Conservation (phyloP, 169 alveolate genomes). For the Cryptosporidium meleagridis region DNA sequence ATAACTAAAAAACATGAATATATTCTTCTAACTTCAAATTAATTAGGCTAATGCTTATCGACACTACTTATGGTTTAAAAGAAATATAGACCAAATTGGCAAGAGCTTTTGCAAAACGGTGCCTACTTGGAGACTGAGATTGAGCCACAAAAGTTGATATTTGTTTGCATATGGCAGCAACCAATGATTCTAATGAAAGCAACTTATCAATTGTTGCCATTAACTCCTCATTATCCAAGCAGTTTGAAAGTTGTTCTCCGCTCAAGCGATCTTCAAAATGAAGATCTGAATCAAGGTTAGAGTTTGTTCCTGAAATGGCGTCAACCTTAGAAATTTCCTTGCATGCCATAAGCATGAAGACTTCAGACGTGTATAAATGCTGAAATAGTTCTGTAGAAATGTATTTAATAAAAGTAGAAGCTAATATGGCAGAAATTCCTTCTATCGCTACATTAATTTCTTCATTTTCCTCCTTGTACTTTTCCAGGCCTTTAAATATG, state of each 20-base stretch:
- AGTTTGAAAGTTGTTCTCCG: not conserved
- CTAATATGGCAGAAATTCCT: constrained; percentile 61
- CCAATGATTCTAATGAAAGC: constrained; percentile 47
- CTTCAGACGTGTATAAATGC: constrained; percentile 60
- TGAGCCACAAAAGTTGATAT: constrained; percentile 75
- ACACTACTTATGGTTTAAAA: constrained; percentile 18
- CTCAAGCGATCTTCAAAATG: not conserved
- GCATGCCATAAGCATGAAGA: constrained; percentile 28
- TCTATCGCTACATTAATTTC: constrained; percentile 13
- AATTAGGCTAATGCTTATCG: not conserved
- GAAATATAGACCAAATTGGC: constrained; percentile 68
- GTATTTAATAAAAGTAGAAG: constrained; percentile 69
- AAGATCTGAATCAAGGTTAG: not conserved
- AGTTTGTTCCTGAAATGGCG: not conserved
- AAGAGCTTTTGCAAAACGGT: constrained; percentile 68
- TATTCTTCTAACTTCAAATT: not conserved
- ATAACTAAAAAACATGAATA: not conserved
- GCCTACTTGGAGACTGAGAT: constrained; percentile 71
- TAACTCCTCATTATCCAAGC: constrained; percentile 42
- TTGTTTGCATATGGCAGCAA: constrained; percentile 70
- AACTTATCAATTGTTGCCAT: constrained; percentile 61
- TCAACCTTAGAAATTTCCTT: constrained; percentile 20
- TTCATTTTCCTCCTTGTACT: constrained; percentile 15
- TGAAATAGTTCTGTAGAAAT: constrained; percentile 66
- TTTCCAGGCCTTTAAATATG: not conserved